Base-by-base conservation (phyloP, 768 basidiomycete genomes). In the Suillus lakei region DNA sequence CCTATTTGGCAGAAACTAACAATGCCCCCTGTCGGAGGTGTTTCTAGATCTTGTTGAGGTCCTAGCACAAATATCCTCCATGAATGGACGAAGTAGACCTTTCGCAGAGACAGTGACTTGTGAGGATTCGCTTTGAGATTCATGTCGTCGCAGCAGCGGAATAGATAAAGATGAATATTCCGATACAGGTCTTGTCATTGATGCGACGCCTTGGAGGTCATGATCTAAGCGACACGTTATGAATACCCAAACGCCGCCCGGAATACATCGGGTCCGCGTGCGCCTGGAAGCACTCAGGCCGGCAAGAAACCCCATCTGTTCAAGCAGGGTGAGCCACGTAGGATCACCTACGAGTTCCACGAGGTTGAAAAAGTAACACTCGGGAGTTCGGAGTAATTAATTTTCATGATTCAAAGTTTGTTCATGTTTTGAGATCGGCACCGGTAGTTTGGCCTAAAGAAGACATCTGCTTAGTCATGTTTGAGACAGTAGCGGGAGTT, bases 381-480 rank as follows among this genome's bases (percentile, higher is more conserved):
- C 16, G 41, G 41, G 18, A 18, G 41, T 41, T 41, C 18, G 41
- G 44, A 23, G 44, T 43, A 18, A 43, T 43, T 43, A 43, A 43
- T 43, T 39, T 39, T 43, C 16, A 18, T 41, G 44, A 46, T 26
- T 28, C 53, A 12, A 54, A 32, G 21, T 54, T 54, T 54, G 53
- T 54, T 54, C 53, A n/a, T 32, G 32, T 54, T 54, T 34, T 54
- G 53, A n/a, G 53, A 54, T 54, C 53, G 53, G 39, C 39, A 39
- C 39, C 39, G 53, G 53, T 5, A 32, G 51, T 10, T n/a, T 30
- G 26, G 10, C 39, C 26, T 7, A 58, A 58, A 39, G 9, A 6
- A 28, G 38, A 39, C 5, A 48, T 30, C 32, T 60, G 15, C 59
- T 41, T 12, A n/a, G 12, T 32, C 39, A 7, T 62, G 34, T 32